These are phyloP conservation scores for Candida multigemmis DNA, from an alignment of 805 yeast genomes.

Conservation along the genomic window DNA sequence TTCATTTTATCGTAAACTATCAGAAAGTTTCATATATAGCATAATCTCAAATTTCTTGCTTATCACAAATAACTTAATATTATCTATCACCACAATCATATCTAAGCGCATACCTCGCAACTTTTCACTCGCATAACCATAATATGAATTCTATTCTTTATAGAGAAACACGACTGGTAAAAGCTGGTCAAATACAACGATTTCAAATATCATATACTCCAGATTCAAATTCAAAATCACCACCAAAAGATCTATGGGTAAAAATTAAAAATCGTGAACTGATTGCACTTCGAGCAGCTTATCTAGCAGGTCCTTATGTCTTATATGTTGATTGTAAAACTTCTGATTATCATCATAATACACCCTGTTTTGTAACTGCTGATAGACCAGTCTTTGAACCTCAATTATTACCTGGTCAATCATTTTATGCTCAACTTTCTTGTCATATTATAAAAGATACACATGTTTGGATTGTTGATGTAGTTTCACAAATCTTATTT, in stretches of 20 bases:
- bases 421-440: constrained; percentile 49
- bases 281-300: constrained; percentile 70
- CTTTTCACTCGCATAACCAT: too few species aligned
- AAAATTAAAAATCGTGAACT: constrained; percentile 66
- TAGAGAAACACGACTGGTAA: constrained; percentile 34
- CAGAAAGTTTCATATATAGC: too few species aligned
- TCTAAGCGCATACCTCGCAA: too few species aligned
- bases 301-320: constrained; percentile 81
- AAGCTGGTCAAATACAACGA: constrained; percentile 53
- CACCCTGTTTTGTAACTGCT: constrained; percentile 53
- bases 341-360: constrained; percentile 46
- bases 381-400: constrained; percentile 75
- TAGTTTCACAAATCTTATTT: constrained; percentile 72
- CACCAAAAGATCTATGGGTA: constrained; percentile 29
- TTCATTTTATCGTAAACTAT: too few species aligned
- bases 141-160: too few species aligned
- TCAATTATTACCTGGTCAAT: constrained; percentile 60
- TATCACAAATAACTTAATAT: too few species aligned
- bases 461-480: constrained; percentile 74
- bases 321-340: constrained; percentile 78
- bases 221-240: constrained; percentile 2
- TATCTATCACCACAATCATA: too few species aligned
- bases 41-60: too few species aligned
- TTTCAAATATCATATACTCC: constrained; percentile 44
- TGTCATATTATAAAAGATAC: constrained; percentile 51